Evolutionary conservation across 352 stramenopile genomes (phyloP).

Genomic region (Thalassiosira exigua): DNA sequence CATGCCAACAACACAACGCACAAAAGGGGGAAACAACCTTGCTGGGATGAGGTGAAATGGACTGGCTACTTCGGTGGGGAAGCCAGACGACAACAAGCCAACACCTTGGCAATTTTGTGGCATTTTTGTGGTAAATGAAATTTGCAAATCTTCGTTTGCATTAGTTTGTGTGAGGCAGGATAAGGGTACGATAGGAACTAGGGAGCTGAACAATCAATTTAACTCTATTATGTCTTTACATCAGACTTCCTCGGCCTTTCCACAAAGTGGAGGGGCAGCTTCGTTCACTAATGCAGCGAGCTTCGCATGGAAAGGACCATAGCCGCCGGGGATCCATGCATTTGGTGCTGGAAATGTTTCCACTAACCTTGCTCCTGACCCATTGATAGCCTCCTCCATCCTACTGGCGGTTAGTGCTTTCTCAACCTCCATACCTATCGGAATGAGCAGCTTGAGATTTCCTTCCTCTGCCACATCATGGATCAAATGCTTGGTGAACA

Average conservation of each 20-base stretch:
- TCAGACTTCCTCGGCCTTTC: not conserved
- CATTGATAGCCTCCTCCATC: slow-evolving; percentile 40
- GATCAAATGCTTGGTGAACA: slow-evolving; percentile 62
- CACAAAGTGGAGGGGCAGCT: slow-evolving; percentile 21
- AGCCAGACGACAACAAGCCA: not conserved
- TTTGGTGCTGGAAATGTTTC: slow-evolving; percentile 62
- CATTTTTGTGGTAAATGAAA: not conserved
- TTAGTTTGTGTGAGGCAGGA: not conserved
- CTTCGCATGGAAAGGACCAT: slow-evolving; percentile 49
- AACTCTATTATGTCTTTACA: not conserved
- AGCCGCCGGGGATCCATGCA: slow-evolving; percentile 58
- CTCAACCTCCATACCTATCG: slow-evolving; percentile 61
- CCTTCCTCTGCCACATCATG: slow-evolving; percentile 44
- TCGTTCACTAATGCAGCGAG: slow-evolving; percentile 41
- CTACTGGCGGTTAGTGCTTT: slow-evolving; percentile 33
- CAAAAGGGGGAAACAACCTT: too few species aligned
- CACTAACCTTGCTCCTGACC: slow-evolving; percentile 13
- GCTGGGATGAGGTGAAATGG: too few species aligned
- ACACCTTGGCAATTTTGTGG: not conserved
- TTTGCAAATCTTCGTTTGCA: not conserved
- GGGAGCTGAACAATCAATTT: not conserved
- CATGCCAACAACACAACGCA: too few species aligned
- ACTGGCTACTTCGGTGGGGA: too few species aligned
- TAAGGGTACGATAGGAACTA: not conserved
- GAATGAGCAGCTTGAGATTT: slow-evolving; percentile 45